Evolutionary conservation across 345 rosid genomes (phyloP), one percentile per base, ranked within the genome.

Genomic region (Jatropha curcas): DNA sequence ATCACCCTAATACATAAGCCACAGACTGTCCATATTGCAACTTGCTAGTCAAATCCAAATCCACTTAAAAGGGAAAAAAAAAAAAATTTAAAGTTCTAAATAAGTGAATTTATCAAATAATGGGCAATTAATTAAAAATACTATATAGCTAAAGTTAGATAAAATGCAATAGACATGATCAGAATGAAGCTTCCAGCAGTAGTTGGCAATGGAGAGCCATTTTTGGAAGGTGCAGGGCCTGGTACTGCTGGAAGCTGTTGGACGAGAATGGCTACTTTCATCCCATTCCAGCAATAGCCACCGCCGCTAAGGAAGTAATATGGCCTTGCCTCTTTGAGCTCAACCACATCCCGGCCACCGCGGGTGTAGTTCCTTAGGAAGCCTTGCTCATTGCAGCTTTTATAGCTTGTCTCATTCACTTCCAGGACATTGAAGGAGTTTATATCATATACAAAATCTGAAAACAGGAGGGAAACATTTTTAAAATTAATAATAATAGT

Each of bases 291-390:
- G 71, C 97, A 87, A 79, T 83, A 87, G 16, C 93, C 90, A 41
- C 84, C 67, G 31, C 93, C 75, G 41, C 89, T 78, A 22, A 90
- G 58, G 86, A 92, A 92, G 67, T 92, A 86, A 68, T 85, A 88
- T 7, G 88, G 75, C 76, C 67, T 79, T 4, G 88, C 81, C 53
- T 82, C 73, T 6, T 78, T 51, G 17, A 92, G 87, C 13, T 90
- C 79, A 41, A 80, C 80, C 64, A 90, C 95, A 41, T 92, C 95
- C 25, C 92, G 68, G 3, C 93, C 95, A 1, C 92, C 97, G 0
- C 82, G 60, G 2, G 93, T 92, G 0, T 87, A 39, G 72, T 90
- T 92, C 20, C 64, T 34, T 52, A 86, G 82, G 82, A 69, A 88
- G 48, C 74, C 82, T 7, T 7, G 67, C 4, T 84, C 89, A 3